A percentile compares a stretch with the other conserved stretches of the same genome.
Conservation (phyloP, 495 filamentous ascomycete genomes). For the Penicillium cosmopolitanum region DNA sequence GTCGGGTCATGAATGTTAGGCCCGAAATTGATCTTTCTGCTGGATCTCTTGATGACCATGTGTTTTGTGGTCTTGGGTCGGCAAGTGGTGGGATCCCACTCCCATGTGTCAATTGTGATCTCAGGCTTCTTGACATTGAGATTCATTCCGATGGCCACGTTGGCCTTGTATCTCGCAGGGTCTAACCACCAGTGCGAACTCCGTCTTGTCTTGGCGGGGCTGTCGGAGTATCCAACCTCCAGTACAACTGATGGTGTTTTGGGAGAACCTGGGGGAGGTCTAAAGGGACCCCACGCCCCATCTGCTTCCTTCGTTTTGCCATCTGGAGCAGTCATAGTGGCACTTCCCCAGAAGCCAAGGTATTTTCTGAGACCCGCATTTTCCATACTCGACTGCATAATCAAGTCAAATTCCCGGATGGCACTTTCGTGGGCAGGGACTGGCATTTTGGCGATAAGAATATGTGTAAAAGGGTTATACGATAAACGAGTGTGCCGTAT, state of each 20-base stretch:
- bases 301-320: constrained; percentile 11
- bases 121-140: neutral
- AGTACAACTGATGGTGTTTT: constrained; percentile 11
- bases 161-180: constrained; percentile 9
- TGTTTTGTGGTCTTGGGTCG: neutral
- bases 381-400: neutral
- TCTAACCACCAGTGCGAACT: constrained; percentile 10
- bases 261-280: constrained; percentile 8
- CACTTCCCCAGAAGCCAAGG: constrained; percentile 1
- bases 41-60: constrained; percentile 1
- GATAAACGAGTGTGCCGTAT: neutral
- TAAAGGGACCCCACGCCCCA: constrained; percentile 11
- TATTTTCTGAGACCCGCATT: neutral
- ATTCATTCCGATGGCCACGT: constrained; percentile 7
- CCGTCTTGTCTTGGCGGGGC: constrained; percentile 2
- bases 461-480: neutral
- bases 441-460: constrained; percentile 9
- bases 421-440: constrained; percentile 6
- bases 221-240: constrained; percentile 6
- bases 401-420: neutral
- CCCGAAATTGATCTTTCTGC: constrained; percentile 3
- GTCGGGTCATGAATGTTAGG: constrained; percentile 2
- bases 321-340: constrained; percentile 3
- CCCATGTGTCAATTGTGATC: constrained; percentile 8
- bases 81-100: constrained; percentile 1